Base-by-base conservation (phyloP, 1,139 yeast species). In the Debaryomycetaceae sp. region DNA sequence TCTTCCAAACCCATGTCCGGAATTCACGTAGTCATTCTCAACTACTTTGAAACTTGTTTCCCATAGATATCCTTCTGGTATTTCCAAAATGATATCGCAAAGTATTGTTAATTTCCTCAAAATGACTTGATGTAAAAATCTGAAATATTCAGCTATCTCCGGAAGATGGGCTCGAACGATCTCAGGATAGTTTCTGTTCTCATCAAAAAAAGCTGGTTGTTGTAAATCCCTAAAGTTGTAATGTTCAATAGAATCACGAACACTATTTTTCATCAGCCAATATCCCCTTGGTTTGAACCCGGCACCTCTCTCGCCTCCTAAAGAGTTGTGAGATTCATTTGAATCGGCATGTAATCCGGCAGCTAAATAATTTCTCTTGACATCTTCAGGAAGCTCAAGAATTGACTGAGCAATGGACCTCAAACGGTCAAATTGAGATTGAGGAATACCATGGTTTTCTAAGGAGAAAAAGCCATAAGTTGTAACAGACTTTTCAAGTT, bases 1-100 rank as follows among this genome's bases (percentile, higher is more conserved):
- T 41, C 69, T 49, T 5, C 68, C 69, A 35, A 58, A 59, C 2
- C 68, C 69, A 31, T 54, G 54, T 2, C 67, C 67, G 3, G 66
- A 60, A 36, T 59, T 55, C 8, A 47, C 44, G 34, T 42, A 31
- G 43, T 58, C 56, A 30, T 52, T 46, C 36, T 44, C 46, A 34
- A 56, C 42, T 0, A 60, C 58, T 26, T 58, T 61, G 42, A 53
- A 63, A 38, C 60, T 63, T 36, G 61, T 57, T 33, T 63, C 65
- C 58, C 61, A 63, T 3, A 63, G 45, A 35, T 41, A 49, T 0
- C 69, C 69, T 43, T 63, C 67, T 5, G 66, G 65, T 14, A 63
- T 40, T 41, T 61, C 67, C 36, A 63, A 55, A 3, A 60, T 57
- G 22, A 63, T 51, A 40, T 63, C 68, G 39, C 64, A 57, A 29